Evolutionary conservation across 2,329 filamentous ascomycete genomes (phyloP).

Genomic region (Stemphylium lycopersici): DNA sequence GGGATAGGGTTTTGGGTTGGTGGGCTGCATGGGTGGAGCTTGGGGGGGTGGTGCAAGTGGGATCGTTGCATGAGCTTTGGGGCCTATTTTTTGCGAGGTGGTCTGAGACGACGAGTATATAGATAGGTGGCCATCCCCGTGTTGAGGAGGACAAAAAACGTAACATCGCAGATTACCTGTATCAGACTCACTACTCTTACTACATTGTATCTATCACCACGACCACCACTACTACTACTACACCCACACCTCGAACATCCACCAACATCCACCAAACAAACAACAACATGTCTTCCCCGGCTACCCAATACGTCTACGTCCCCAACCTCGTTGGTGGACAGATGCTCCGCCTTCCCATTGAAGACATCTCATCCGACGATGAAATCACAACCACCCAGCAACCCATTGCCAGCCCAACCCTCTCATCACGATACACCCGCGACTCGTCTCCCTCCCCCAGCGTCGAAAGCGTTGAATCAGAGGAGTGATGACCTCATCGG

Average conservation of each 20-base stretch:
- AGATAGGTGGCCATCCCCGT: slow-evolving; percentile 9
- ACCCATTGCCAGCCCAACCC: slow-evolving; percentile 19
- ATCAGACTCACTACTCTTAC: slow-evolving; percentile 1
- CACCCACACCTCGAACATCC: background rate
- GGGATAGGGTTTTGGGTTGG: slow-evolving; percentile 30
- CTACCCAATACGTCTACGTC: slow-evolving; percentile 46
- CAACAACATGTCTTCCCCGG: slow-evolving; percentile 38
- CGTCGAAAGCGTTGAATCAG: slow-evolving; percentile 36
- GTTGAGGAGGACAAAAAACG: background rate
- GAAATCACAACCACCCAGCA: slow-evolving; percentile 22
- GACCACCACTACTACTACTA: background rate
- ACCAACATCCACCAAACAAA: slow-evolving; percentile 2
- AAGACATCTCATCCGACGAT: slow-evolving; percentile 31
- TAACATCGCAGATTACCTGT: slow-evolving; percentile 2
- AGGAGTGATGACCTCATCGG: slow-evolving; percentile 20
- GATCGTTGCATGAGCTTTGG: slow-evolving; percentile 1
- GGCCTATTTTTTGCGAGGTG: slow-evolving; percentile 4
- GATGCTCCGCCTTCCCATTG: slow-evolving; percentile 44
- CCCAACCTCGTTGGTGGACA: slow-evolving; percentile 48
- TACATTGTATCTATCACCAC: slow-evolving; percentile 5
- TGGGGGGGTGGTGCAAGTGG: slow-evolving; percentile 17
- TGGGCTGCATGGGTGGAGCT: slow-evolving; percentile 25
- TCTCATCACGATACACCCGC: slow-evolving; percentile 25
- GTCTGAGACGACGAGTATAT: slow-evolving; percentile 12
- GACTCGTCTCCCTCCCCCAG: slow-evolving; percentile 36